phyloP scores from a whole-genome alignment of 768 basidiomycete species.

The Termitomyces sp. region DNA sequence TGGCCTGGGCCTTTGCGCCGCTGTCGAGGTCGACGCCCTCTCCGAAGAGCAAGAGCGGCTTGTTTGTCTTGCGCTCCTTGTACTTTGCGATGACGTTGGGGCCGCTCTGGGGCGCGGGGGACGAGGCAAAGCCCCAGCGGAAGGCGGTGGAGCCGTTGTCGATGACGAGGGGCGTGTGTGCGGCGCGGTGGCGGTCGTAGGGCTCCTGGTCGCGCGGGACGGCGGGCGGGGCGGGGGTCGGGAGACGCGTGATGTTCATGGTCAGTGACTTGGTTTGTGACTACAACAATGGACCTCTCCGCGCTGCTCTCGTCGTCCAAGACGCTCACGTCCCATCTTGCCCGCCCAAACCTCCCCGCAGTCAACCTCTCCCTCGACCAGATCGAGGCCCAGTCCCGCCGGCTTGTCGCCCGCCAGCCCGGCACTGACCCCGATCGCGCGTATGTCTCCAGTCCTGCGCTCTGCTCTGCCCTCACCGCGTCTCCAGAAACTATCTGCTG shows the following conservation, averaged over 20 bases:
- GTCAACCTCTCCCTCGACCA: conserved; percentile 91
- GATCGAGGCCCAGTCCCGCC: conserved; percentile 88
- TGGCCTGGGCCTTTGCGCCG: conserved; percentile 71
- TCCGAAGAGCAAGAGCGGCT: conserved; percentile 82
- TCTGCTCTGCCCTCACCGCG: conserved; percentile 2
- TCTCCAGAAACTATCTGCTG: conserved; percentile 76
- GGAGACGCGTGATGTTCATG: conserved; percentile 14
- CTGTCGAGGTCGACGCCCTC: conserved; percentile 84
- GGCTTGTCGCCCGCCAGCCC: conserved; percentile 71
- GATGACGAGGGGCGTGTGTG: conserved; percentile 67
- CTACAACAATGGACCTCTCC: conserved; percentile 48
- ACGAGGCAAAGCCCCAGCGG: conserved; percentile 79
- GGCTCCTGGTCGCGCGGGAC: conserved; percentile 28
- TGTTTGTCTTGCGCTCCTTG: conserved; percentile 84
- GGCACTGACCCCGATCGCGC: conserved; percentile 68
- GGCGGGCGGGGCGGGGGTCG: conserved; percentile 10
- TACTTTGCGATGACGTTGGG: conserved; percentile 80
- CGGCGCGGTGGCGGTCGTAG: conserved; percentile 46
- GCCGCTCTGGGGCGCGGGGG: conserved; percentile 48
- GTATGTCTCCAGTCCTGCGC: conserved; percentile 35
- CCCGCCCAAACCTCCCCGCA: conserved; percentile 77
- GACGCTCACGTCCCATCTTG: conserved; percentile 71
- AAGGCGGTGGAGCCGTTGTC: conserved; percentile 86
- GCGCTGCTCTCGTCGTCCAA: conserved; percentile 67
- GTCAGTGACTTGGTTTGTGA: too few species aligned